A percentile compares a stretch with the other conserved stretches of the same genome.
phyloP scores from a whole-genome alignment of 2,329 filamentous ascomycete genomes.

The Magnaporthiopsis incrustans region DNA sequence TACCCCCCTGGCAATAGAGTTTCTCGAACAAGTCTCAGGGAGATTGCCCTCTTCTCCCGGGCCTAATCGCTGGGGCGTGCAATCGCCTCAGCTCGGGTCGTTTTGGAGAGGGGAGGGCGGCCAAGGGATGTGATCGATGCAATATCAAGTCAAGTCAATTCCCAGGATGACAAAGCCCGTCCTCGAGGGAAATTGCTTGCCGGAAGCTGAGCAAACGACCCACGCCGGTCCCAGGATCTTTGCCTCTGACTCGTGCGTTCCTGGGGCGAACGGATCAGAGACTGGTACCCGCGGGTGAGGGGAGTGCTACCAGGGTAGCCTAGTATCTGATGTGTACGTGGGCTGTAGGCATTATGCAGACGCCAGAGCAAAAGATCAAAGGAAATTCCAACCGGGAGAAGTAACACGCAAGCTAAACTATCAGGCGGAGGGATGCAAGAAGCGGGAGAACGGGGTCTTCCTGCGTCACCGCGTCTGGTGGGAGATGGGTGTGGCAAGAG shows the following conservation, averaged over 20 bases:
- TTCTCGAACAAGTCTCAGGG: conserved; percentile 3
- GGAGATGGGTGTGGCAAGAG: not conserved
- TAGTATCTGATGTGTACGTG: not conserved
- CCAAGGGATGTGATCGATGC: not conserved
- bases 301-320: not conserved
- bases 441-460: not conserved
- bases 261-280: not conserved
- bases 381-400: not conserved
- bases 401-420: not conserved
- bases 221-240: not conserved
- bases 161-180: conserved; percentile 2
- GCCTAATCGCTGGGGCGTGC: not conserved
- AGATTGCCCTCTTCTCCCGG: conserved; percentile 1
- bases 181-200: conserved; percentile 8
- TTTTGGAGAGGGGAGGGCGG: not conserved
- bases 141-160: not conserved
- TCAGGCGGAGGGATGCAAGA: not conserved
- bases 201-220: not conserved
- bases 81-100: not conserved
- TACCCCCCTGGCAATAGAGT: not conserved
- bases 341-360: not conserved
- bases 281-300: not conserved
- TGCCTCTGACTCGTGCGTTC: conserved; percentile 6
- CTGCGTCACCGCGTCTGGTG: not conserved
- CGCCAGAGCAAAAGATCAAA: not conserved